Evolutionary conservation across 208 protist species (phyloP).

Genomic region (Crithidia bombi): DNA sequence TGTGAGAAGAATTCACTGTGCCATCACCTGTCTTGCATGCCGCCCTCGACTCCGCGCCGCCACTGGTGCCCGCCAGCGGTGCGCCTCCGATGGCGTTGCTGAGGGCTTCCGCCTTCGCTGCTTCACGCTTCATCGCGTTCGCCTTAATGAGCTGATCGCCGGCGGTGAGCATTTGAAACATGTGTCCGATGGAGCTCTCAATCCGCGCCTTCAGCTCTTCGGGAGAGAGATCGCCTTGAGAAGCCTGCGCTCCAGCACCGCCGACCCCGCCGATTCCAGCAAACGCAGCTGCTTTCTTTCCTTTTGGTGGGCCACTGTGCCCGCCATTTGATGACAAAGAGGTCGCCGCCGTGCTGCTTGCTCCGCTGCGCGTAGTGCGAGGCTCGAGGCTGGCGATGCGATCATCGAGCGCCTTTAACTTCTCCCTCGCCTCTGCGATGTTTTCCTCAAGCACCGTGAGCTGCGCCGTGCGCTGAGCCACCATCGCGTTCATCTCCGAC

Average conservation of each 20-base stretch:
- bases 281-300: no score
- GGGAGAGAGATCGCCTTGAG: constrained; percentile 40
- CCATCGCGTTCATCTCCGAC: constrained; percentile 88
- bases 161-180: constrained; percentile 61
- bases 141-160: constrained; percentile 58
- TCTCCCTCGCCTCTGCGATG: constrained; percentile 78
- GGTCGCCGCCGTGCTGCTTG: not conserved
- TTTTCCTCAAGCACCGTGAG: constrained; percentile 81
- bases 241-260: not conserved
- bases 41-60: not conserved
- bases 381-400: constrained; percentile 59
- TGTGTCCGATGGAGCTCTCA: constrained; percentile 65
- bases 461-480: constrained; percentile 80
- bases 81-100: not conserved
- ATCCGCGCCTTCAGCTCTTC: constrained; percentile 75
- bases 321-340: not conserved
- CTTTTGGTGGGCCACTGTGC: no score
- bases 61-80: not conserved
- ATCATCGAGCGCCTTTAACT: constrained; percentile 75
- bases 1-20: not conserved
- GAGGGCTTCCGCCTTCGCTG: not conserved
- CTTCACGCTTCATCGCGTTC: constrained; percentile 2
- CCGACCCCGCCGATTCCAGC: not conserved
- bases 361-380: constrained; percentile 18
- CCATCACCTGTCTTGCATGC: not conserved